phyloP scores from a whole-genome alignment of 352 stramenopile genomes.

The Elongisporangium anandrum region DNA sequence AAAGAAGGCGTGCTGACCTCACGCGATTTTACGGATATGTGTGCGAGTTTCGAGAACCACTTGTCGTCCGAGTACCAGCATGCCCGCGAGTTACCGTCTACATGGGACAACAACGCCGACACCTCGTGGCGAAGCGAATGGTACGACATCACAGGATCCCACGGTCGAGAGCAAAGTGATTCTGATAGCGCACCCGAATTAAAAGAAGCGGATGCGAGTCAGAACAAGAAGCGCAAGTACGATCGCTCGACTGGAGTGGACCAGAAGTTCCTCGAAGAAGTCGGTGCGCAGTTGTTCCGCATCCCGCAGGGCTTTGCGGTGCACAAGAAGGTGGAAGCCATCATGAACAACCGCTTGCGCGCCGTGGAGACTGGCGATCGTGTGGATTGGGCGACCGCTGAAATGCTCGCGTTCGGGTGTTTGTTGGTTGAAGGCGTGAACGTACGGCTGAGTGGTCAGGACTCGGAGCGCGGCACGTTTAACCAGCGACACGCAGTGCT shows the following conservation, averaged over 20 bases:
- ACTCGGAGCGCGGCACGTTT: conserved; percentile 88
- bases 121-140: conserved; percentile 63
- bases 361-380: conserved; percentile 76
- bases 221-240: conserved; percentile 25
- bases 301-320: conserved; percentile 80
- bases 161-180: background rate
- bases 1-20: conserved; percentile 45
- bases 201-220: conserved; percentile 9
- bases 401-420: conserved; percentile 83
- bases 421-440: conserved; percentile 81
- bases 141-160: conserved; percentile 29
- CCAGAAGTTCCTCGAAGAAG: conserved; percentile 58
- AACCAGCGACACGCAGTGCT: conserved; percentile 88
- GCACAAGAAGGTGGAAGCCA: conserved; percentile 81
- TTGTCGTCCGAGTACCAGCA: conserved; percentile 69
- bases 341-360: conserved; percentile 82
- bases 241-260: conserved; percentile 69
- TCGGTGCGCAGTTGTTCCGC: conserved; percentile 73
- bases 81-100: conserved; percentile 58
- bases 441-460: conserved; percentile 85
- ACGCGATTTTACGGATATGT: conserved; percentile 45
- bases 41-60: conserved; percentile 57
- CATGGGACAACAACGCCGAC: conserved; percentile 73
- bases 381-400: conserved; percentile 87
- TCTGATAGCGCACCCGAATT: background rate